Conservation (phyloP, 2,329 filamentous ascomycete genomes). For the Uncinocarpus reesii region DNA sequence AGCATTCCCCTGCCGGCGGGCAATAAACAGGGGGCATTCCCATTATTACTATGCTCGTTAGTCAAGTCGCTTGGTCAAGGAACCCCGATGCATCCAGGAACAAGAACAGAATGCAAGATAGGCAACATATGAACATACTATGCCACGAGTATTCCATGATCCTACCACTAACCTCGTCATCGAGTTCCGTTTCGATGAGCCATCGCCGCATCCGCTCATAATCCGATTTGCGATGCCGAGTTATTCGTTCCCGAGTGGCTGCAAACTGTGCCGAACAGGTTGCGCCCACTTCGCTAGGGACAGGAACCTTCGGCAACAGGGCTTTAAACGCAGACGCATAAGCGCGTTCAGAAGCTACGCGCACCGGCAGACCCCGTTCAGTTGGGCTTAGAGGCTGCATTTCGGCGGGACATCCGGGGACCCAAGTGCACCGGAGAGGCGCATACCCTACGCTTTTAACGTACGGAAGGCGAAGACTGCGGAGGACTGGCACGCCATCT, state of each 20-base stretch:
- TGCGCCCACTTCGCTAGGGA: constrained; percentile 40
- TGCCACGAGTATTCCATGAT: constrained; percentile 53
- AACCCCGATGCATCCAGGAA: background rate
- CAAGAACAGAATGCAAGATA: background rate
- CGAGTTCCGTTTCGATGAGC: constrained; percentile 39
- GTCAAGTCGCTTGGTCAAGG: background rate
- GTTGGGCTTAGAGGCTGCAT: constrained; percentile 36
- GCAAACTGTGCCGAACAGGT: constrained; percentile 49
- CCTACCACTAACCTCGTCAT: constrained; percentile 43
- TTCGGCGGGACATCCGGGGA: constrained; percentile 43
- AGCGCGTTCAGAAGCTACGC: constrained; percentile 41
- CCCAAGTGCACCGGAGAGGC: constrained; percentile 46
- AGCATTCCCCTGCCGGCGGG: constrained; percentile 51
- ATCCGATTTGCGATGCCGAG: constrained; percentile 37
- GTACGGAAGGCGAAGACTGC: constrained; percentile 41
- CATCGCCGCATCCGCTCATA: constrained; percentile 42
- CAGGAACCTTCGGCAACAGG: constrained; percentile 34
- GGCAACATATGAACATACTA: constrained; percentile 35
- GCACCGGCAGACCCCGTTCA: constrained; percentile 32
- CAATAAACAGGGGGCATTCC: constrained; percentile 50
- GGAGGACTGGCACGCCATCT: constrained; percentile 43
- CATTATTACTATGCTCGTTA: constrained; percentile 16
- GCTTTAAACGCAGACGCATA: constrained; percentile 42
- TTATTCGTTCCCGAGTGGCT: constrained; percentile 40
- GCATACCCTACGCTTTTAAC: constrained; percentile 44